A percentile compares a stretch with the other conserved stretches of the same genome.
Conservation (phyloP, 306 rosid genomes). For the Phaseolus lunatus region DNA sequence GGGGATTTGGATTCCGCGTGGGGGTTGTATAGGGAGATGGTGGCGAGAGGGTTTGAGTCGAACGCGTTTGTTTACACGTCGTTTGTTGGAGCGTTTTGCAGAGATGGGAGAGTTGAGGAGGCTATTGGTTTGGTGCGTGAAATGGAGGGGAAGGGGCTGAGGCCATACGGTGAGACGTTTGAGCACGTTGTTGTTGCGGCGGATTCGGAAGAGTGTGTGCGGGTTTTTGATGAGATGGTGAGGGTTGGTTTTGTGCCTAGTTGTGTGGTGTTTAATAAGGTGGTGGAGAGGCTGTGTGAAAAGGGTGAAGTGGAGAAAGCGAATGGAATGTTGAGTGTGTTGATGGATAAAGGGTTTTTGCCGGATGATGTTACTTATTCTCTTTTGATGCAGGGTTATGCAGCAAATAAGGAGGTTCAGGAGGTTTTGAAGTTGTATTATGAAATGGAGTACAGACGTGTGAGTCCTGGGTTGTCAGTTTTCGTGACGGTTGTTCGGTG, state of each 20-base stretch:
- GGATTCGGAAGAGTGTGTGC: slow-evolving; percentile 55
- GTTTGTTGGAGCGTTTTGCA: slow-evolving; percentile 68
- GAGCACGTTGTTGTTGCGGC: slow-evolving; percentile 64
- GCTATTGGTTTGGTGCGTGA: slow-evolving; percentile 60
- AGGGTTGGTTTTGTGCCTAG: slow-evolving; percentile 66
- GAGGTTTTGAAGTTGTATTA: slow-evolving; percentile 74
- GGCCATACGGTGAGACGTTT: slow-evolving; percentile 63
- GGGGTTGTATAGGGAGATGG: slow-evolving; percentile 67
- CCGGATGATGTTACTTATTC: slow-evolving; percentile 67
- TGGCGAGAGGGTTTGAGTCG: slow-evolving; percentile 65
- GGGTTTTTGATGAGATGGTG: slow-evolving; percentile 63
- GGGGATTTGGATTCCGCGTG: slow-evolving; percentile 56
- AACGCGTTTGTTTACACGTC: slow-evolving; percentile 70
- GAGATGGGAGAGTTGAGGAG: slow-evolving; percentile 64
- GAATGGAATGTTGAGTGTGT: slow-evolving; percentile 58
- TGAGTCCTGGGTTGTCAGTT: slow-evolving; percentile 65
- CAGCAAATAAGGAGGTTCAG: slow-evolving; percentile 48
- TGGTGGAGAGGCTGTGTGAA: slow-evolving; percentile 63
- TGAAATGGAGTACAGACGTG: slow-evolving; percentile 69
- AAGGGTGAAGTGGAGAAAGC: slow-evolving; percentile 60
- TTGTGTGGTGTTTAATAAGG: slow-evolving; percentile 66
- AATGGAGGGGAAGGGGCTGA: slow-evolving; percentile 66
- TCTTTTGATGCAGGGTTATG: slow-evolving; percentile 64
- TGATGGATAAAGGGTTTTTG: slow-evolving; percentile 69
- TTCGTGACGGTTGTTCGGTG: slow-evolving; percentile 56